A percentile compares a stretch with the other conserved stretches of the same genome.
phyloP scores from a whole-genome alignment of 495 filamentous ascomycete species.

The Evernia prunastri region DNA sequence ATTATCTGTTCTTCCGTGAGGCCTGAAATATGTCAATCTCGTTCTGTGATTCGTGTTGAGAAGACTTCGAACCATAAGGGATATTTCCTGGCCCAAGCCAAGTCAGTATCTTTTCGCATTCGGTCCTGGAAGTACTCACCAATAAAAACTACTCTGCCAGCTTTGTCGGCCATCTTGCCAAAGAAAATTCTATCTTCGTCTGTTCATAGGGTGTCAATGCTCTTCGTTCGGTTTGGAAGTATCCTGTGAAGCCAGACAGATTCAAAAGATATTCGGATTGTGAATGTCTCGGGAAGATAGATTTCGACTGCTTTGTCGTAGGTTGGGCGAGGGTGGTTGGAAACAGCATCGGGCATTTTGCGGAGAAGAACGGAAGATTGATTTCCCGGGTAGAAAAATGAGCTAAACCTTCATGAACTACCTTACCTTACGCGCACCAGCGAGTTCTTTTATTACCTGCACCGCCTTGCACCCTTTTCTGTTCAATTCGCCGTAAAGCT shows the following conservation, averaged over 20 bases:
- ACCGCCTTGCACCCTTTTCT: too few relatives aligned
- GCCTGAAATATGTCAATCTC: conserved; percentile 43
- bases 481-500: not conserved
- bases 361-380: not conserved
- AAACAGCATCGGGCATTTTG: not conserved
- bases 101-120: conserved; percentile 18
- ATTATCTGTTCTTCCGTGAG: conserved; percentile 91
- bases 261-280: not conserved
- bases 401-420: conserved; percentile 12
- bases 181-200: not conserved
- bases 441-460: too few relatives aligned
- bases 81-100: conserved; percentile 23
- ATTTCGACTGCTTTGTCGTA: not conserved
- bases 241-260: not conserved
- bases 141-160: conserved; percentile 67
- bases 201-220: not conserved
- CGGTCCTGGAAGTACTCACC: conserved; percentile 65
- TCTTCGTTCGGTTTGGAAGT: not conserved
- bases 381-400: not conserved
- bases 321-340: not conserved
- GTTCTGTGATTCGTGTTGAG: not conserved
- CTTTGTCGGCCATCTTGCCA: conserved; percentile 46
- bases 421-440: too few relatives aligned
- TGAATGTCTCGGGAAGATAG: not conserved
- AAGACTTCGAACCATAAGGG: conserved; percentile 21